These are phyloP conservation scores for Nicotiana tabacum DNA, from an alignment of 257 asterid species.

Conservation along the genomic window DNA sequence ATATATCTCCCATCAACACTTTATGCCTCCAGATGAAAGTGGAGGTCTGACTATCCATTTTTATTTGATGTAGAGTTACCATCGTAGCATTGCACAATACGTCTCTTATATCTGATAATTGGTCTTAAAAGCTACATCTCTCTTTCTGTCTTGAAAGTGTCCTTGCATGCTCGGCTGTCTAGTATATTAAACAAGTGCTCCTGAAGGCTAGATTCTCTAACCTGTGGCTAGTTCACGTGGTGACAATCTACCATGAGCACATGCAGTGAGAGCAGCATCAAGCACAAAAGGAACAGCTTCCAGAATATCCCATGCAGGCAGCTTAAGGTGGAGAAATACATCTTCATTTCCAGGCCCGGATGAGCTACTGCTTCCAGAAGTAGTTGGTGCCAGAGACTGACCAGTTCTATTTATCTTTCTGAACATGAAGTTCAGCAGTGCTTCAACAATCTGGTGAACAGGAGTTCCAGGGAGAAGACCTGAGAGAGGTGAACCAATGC, in stretches of 20 bases:
- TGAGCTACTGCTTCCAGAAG: conserved; percentile 76
- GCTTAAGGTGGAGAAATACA: conserved; percentile 49
- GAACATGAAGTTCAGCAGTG: conserved; percentile 78
- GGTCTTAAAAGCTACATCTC: neutral
- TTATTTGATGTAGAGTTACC: neutral
- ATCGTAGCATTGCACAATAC: neutral
- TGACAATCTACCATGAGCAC: conserved; percentile 81
- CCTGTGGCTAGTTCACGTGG: conserved; percentile 98
- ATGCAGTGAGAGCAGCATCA: conserved; percentile 95
- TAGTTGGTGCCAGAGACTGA: conserved; percentile 53
- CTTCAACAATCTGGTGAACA: conserved; percentile 85
- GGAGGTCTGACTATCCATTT: conserved; percentile 2
- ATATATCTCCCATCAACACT: neutral
- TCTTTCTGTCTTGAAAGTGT: neutral
- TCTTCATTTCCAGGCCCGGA: conserved; percentile 74
- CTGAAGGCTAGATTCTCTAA: conserved; percentile 23
- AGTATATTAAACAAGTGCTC: neutral
- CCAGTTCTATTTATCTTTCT: conserved; percentile 61
- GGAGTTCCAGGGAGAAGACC: conserved; percentile 89
- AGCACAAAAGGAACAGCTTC: conserved; percentile 97
- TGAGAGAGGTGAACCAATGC: conserved; percentile 77
- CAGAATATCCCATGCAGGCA: conserved; percentile 99
- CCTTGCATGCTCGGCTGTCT: neutral
- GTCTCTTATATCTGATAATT: neutral
- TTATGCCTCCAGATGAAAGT: neutral